Evolutionary conservation across 371 early-diverging fungal genomes (phyloP).

Genomic region (Mucor irregularis): DNA sequence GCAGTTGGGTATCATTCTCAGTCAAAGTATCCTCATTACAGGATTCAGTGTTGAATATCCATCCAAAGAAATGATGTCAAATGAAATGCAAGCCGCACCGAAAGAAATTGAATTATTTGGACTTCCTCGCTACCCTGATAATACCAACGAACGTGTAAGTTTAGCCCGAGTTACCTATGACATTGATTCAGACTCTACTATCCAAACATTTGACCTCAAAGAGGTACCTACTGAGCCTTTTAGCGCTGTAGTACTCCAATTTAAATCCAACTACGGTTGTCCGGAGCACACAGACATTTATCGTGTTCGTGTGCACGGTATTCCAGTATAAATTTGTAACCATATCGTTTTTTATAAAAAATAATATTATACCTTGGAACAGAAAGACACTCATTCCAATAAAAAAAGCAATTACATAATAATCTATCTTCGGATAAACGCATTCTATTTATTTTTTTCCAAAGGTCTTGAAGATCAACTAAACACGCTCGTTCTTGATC

Average conservation of each 20-base stretch:
- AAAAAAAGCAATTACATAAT: no score
- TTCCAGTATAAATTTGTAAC: no score
- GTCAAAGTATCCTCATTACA: conserved; percentile 9
- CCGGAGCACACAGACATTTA: conserved; percentile 77
- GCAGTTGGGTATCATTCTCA: conserved; percentile 4
- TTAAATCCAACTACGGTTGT: conserved; percentile 75
- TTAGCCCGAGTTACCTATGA: conserved; percentile 17
- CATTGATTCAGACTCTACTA: conserved; percentile 8
- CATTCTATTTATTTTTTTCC: no score
- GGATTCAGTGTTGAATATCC: conserved; percentile 18
- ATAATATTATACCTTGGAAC: no score
- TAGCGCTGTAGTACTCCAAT: conserved; percentile 43
- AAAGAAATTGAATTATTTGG: conserved; percentile 9
- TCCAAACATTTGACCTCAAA: conserved; percentile 36
- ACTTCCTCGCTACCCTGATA: not conserved
- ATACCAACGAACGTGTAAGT: not conserved
- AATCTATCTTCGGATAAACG: no score
- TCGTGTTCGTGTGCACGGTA: conserved; percentile 76
- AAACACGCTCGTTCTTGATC: no score
- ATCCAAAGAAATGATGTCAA: not conserved
- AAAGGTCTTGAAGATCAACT: no score
- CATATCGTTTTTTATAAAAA: no score
- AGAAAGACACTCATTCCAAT: no score
- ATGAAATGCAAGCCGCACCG: conserved; percentile 7
- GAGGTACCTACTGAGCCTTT: not conserved